Evolutionary conservation across 805 yeast species (phyloP).

Genomic region (Peterozyma toletana): DNA sequence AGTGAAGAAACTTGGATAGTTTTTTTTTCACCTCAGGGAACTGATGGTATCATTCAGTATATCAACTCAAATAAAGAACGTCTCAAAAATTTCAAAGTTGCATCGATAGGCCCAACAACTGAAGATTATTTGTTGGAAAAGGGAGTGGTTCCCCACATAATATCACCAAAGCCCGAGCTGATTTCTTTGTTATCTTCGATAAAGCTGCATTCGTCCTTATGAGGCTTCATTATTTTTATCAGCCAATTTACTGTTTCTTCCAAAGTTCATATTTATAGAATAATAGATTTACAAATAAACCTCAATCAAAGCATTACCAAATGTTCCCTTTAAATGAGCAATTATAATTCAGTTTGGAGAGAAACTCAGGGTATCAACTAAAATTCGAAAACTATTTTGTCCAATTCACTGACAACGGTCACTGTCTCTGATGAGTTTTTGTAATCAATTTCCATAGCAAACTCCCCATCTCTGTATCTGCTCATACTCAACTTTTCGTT

Average conservation of each 20-base stretch:
- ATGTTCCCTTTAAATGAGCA: too few relatives aligned
- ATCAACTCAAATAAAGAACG: constrained; percentile 17
- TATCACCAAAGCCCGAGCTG: constrained; percentile 72
- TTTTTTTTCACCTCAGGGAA: constrained; percentile 89
- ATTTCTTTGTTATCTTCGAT: constrained; percentile 30
- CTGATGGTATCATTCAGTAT: constrained; percentile 50
- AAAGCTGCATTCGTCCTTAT: neutral
- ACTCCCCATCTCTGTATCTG: constrained; percentile 17
- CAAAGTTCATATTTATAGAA: too few relatives aligned
- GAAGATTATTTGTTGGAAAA: constrained; percentile 46
- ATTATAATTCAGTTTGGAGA: too few relatives aligned
- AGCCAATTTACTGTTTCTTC: too few relatives aligned
- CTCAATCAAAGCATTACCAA: too few relatives aligned
- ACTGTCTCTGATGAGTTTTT: constrained; percentile 64
- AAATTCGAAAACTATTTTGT: constrained; percentile 54
- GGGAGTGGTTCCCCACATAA: constrained; percentile 52
- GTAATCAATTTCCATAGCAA: constrained; percentile 52
- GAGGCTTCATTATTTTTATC: constrained; percentile 2
- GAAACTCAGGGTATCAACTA: too few relatives aligned
- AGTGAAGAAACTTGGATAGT: constrained; percentile 55
- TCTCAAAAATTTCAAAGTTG: constrained; percentile 34
- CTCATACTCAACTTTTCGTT: neutral
- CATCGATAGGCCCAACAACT: constrained; percentile 93
- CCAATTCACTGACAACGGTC: constrained; percentile 64
- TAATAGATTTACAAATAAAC: too few relatives aligned